These are phyloP conservation scores for Parascedosporium putredinis DNA, from an alignment of 2,329 filamentous ascomycete genomes.

Conservation along the genomic window DNA sequence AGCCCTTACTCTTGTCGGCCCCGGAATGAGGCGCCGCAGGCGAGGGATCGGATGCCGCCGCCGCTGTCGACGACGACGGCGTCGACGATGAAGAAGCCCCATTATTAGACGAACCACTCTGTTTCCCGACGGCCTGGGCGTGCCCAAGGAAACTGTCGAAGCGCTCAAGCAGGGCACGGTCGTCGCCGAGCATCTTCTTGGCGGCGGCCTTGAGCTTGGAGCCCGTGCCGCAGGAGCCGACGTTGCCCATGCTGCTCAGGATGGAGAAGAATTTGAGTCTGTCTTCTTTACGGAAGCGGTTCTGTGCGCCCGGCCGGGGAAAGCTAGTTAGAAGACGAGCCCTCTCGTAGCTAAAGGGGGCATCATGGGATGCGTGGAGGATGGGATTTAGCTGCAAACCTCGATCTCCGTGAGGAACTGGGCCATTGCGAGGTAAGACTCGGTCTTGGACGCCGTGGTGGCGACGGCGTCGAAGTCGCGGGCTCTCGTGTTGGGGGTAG, in stretches of 20 bases:
- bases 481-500: too few relatives aligned
- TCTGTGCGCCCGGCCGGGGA: neutral
- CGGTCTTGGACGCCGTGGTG: too few relatives aligned
- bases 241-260: neutral
- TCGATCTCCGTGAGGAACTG: too few relatives aligned
- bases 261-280: neutral
- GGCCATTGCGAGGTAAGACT: too few relatives aligned
- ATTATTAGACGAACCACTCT: neutral
- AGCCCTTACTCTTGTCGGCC: too few relatives aligned
- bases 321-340: neutral
- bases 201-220: neutral
- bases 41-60: too few relatives aligned
- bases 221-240: neutral
- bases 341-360: neutral
- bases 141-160: slow-evolving; percentile 1
- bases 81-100: too few relatives aligned
- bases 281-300: slow-evolving; percentile 1
- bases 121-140: neutral
- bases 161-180: neutral
- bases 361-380: neutral
- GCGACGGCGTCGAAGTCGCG: too few relatives aligned
- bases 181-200: neutral
- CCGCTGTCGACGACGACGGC: too few relatives aligned
- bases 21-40: too few relatives aligned
- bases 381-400: too few relatives aligned